Conservation (phyloP, 2,329 filamentous ascomycete species). For the Cadophora gregata region DNA sequence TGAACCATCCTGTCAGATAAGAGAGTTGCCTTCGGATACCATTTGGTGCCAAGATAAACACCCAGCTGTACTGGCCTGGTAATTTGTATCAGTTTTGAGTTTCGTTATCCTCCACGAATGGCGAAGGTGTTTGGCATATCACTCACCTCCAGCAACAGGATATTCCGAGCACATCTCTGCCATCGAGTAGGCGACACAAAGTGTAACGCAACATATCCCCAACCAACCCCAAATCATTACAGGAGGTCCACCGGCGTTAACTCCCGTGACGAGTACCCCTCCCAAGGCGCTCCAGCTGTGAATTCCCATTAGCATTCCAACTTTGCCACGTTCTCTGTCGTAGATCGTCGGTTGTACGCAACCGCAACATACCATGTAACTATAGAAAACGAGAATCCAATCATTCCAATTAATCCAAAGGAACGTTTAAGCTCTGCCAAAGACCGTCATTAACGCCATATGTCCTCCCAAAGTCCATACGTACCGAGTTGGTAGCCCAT, state of each 20-base stretch:
- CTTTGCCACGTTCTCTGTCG: conserved; percentile 24
- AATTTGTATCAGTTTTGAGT: neutral
- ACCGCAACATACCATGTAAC: conserved; percentile 53
- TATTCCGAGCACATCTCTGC: conserved; percentile 64
- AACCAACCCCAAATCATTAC: conserved; percentile 65
- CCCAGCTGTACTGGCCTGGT: conserved; percentile 61
- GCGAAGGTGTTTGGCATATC: no score
- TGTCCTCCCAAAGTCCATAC: conserved; percentile 10
- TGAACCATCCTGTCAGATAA: conserved; percentile 55
- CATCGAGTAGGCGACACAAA: conserved; percentile 62
- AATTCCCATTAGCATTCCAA: conserved; percentile 27
- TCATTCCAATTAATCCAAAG: conserved; percentile 61
- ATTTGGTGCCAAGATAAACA: conserved; percentile 59
- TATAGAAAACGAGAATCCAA: conserved; percentile 64
- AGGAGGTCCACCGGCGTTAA: conserved; percentile 60
- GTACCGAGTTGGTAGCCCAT: conserved; percentile 39
- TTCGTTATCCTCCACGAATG: neutral
- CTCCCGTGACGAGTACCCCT: conserved; percentile 61
- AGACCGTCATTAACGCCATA: neutral
- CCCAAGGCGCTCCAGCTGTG: conserved; percentile 60
- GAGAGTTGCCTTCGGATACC: conserved; percentile 51
- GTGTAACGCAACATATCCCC: conserved; percentile 55
- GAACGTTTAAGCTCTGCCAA: conserved; percentile 59
- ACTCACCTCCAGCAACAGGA: conserved; percentile 54
- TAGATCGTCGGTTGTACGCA: neutral